phyloP scores from a whole-genome alignment of 139 green algal genomes.

The Desmodesmus armatus region DNA sequence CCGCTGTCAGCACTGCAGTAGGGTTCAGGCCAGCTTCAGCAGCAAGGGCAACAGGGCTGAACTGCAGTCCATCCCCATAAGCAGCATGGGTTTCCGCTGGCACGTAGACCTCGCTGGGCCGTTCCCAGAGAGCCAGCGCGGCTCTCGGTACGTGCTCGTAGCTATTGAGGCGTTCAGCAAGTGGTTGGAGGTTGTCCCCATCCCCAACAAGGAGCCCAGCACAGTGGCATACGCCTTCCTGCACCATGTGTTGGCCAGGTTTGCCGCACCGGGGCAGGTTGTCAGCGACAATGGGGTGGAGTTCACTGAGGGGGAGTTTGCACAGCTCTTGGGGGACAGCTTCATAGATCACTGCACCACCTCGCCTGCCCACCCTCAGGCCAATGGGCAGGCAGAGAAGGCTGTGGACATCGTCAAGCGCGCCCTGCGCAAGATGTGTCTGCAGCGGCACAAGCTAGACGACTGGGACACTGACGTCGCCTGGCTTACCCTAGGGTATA shows the following conservation, averaged over 20 bases:
- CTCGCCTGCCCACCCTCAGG: too few species aligned
- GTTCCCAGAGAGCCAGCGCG: background rate
- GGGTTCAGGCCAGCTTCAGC: background rate
- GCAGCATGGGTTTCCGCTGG: background rate
- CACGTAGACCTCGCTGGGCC: background rate
- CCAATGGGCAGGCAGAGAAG: too few species aligned
- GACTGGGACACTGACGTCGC: background rate
- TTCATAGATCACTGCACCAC: background rate
- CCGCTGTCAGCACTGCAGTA: background rate
- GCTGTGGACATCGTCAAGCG: too few species aligned
- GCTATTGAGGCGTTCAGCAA: background rate
- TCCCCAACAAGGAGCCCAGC: background rate
- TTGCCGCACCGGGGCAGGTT: background rate
- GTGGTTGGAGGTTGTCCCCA: background rate
- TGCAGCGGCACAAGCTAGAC: too few species aligned
- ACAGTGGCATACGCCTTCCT: background rate
- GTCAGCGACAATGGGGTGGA: background rate
- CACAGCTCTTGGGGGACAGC: background rate
- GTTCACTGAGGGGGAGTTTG: background rate
- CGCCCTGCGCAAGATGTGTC: too few species aligned
- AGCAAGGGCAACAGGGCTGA: background rate
- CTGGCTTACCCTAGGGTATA: slow-evolving; percentile 14
- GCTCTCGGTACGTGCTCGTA: background rate
- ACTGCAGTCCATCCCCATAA: slow-evolving; percentile 1
- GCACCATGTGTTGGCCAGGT: background rate